Conservation (phyloP, 345 rosid genomes). For the Aquilaria sinensis region DNA sequence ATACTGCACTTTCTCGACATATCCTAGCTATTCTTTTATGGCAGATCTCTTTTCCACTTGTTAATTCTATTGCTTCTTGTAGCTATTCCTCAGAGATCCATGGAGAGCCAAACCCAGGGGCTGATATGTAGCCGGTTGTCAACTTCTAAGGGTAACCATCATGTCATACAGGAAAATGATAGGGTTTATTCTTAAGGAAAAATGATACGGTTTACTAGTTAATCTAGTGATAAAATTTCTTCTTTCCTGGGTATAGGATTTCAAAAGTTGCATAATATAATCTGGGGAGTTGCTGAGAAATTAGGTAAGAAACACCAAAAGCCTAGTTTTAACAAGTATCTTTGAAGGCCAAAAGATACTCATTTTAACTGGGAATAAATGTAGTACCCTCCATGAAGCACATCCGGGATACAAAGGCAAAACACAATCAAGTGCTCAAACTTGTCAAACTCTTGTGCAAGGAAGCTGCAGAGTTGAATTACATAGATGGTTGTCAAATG, state of each 20-base stretch:
- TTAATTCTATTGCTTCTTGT: too few species aligned
- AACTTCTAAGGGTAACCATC: too few species aligned
- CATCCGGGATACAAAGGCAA: neutral
- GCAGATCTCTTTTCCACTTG: too few species aligned
- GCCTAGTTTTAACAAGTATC: neutral
- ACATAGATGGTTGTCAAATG: neutral
- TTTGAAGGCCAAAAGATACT: neutral
- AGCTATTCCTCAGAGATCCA: too few species aligned
- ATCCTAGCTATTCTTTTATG: too few species aligned
- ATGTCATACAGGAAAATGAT: too few species aligned
- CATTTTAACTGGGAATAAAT: neutral
- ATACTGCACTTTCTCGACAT: too few species aligned
- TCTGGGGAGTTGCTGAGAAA: too few species aligned
- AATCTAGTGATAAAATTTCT: neutral
- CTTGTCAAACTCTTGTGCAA: neutral
- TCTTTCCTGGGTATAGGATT: constrained; percentile 8
- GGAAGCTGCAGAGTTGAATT: neutral
- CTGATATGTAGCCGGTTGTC: too few species aligned
- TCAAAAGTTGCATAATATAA: neutral
- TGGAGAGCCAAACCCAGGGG: too few species aligned
- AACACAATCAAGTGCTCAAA: neutral
- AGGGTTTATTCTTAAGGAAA: too few species aligned
- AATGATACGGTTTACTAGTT: too few species aligned
- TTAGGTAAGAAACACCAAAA: neutral
- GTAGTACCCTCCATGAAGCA: neutral